These are phyloP conservation scores for Hordeum marinum DNA, from an alignment of 176 grass and related monocot genomes.

Conservation along the genomic window DNA sequence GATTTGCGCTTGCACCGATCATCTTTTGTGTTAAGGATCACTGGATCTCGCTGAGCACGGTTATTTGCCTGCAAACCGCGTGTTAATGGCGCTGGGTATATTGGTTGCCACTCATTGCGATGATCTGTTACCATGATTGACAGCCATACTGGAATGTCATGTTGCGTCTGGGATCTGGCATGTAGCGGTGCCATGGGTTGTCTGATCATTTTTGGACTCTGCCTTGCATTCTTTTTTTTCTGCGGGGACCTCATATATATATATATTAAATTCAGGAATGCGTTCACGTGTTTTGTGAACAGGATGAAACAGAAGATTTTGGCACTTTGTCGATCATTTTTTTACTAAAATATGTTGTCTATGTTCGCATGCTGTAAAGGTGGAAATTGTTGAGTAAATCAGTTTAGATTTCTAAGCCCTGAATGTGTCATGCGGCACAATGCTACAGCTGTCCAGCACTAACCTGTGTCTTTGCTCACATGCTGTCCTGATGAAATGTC, in stretches of 20 bases:
- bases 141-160: not conserved
- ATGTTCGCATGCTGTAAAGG: not conserved
- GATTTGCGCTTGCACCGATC: not conserved
- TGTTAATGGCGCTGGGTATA: not conserved
- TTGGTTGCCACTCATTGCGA: not conserved
- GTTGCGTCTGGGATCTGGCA: not conserved
- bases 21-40: not conserved
- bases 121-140: not conserved
- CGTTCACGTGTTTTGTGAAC: not conserved
- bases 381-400: not conserved
- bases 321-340: too few species aligned
- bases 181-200: not conserved
- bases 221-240: not conserved
- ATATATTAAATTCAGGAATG: not conserved
- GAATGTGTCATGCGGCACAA: not conserved
- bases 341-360: not conserved
- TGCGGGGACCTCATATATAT: not conserved
- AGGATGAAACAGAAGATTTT: not conserved
- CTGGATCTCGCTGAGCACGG: constrained; percentile 13
- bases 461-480: not conserved
- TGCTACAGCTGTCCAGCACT: not conserved
- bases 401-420: not conserved
- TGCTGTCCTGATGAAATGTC: too few species aligned
- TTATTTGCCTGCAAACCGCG: not conserved
- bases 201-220: not conserved